Conservation (phyloP, 306 rosid species). For the Dryas drummondii region DNA sequence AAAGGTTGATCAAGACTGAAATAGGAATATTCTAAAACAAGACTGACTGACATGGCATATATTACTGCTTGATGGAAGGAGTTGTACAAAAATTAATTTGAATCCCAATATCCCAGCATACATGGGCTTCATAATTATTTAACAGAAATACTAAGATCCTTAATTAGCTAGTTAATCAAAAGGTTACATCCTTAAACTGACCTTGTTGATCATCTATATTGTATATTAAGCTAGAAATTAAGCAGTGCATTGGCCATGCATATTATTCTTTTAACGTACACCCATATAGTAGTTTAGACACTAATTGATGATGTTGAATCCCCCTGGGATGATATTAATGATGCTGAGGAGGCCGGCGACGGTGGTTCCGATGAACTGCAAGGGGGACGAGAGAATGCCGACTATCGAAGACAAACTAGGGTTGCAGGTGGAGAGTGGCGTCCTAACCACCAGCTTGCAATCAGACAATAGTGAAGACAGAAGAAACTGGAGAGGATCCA, state of each 20-base stretch:
- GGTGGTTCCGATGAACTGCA: conserved; percentile 10
- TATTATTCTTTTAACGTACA: neutral
- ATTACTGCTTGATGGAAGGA: no score
- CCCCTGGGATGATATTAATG: conserved; percentile 19
- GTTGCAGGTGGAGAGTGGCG: conserved; percentile 41
- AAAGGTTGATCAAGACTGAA: no score
- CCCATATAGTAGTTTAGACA: neutral
- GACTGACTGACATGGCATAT: no score
- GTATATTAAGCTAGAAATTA: no score
- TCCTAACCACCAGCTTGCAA: conserved; percentile 31
- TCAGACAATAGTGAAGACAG: conserved; percentile 14
- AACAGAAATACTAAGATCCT: no score
- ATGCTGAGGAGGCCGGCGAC: conserved; percentile 13
- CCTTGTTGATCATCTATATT: neutral
- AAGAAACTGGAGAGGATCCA: conserved; percentile 27
- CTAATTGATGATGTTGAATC: conserved; percentile 13
- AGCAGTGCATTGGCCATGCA: neutral
- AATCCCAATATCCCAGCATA: neutral
- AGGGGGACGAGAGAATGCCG: neutral
- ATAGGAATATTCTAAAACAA: no score
- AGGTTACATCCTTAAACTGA: neutral
- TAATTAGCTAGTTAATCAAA: neutral
- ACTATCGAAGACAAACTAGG: conserved; percentile 26
- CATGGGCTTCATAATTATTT: no score
- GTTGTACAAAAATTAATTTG: neutral